These are phyloP conservation scores for Aspergillus biplanus DNA, from an alignment of 495 filamentous ascomycete genomes.

Conservation along the genomic window DNA sequence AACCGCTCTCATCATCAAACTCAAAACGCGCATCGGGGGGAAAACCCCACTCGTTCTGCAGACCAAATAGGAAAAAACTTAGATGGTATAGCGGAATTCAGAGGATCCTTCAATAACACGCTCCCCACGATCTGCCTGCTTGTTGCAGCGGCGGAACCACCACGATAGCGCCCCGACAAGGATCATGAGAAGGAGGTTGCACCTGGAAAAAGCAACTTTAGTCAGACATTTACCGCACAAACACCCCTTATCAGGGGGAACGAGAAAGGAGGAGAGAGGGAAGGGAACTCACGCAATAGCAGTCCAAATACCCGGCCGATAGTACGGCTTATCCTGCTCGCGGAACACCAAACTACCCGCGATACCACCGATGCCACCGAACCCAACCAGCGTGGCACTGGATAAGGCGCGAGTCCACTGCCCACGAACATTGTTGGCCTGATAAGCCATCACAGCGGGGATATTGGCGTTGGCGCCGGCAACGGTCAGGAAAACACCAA, in stretches of 20 bases:
- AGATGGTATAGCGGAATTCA: conserved; percentile 47
- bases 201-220: conserved; percentile 22
- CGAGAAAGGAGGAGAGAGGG: not conserved
- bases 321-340: conserved; percentile 58
- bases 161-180: conserved; percentile 34
- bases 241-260: not conserved
- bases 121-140: conserved; percentile 41
- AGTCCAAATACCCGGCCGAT: conserved; percentile 58
- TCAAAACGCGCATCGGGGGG: not conserved
- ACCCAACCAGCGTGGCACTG: conserved; percentile 57
- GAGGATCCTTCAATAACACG: conserved; percentile 40
- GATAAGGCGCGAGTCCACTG: conserved; percentile 68
- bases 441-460: conserved; percentile 60
- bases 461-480: conserved; percentile 65
- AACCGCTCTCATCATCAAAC: not conserved
- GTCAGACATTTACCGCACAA: too few species aligned
- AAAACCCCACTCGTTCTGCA: not conserved
- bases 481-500: conserved; percentile 66
- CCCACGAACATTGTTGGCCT: conserved; percentile 68
- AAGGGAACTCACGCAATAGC: conserved; percentile 43
- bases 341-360: conserved; percentile 60
- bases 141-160: conserved; percentile 42
- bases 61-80: not conserved
- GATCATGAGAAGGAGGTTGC: conserved; percentile 48
- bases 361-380: conserved; percentile 65